Evolutionary conservation across 371 early-diverging fungal genomes (phyloP).

Genomic region (Lichtheimia corymbifera): DNA sequence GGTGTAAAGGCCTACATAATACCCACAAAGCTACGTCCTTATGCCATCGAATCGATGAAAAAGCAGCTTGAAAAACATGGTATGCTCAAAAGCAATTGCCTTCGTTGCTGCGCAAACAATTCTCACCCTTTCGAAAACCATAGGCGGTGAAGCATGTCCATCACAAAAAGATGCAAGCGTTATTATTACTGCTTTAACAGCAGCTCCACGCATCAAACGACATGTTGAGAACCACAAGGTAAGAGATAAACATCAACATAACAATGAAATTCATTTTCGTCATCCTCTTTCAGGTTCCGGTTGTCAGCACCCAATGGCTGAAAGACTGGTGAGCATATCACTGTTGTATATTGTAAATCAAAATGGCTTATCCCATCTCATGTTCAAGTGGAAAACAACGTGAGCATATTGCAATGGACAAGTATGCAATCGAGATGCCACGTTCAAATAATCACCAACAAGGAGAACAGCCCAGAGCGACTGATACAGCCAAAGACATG

Average conservation of each 20-base stretch:
- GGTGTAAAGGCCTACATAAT: constrained; percentile 21
- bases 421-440: constrained; percentile 14
- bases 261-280: too few relatives aligned
- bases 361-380: not conserved
- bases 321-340: constrained; percentile 26
- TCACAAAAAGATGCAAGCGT: constrained; percentile 23
- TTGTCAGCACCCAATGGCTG: constrained; percentile 36
- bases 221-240: constrained; percentile 29
- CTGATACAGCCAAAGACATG: not conserved
- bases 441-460: not conserved
- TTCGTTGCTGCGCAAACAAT: not conserved
- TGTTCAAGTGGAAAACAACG: constrained; percentile 20
- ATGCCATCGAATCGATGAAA: constrained; percentile 3
- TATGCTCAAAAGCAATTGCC: not conserved
- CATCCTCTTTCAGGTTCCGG: constrained; percentile 15
- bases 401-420: constrained; percentile 13
- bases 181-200: constrained; percentile 32
- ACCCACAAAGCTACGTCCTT: constrained; percentile 23
- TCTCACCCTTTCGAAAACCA: not conserved
- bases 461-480: too few relatives aligned
- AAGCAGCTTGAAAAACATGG: constrained; percentile 22
- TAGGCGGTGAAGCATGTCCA: constrained; percentile 27
- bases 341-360: not conserved
- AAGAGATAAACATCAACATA: not conserved
- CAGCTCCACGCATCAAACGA: constrained; percentile 29